Evolutionary conservation across 2,329 filamentous ascomycete species (phyloP).

Genomic region (Lasiodiplodia hormozganensis): DNA sequence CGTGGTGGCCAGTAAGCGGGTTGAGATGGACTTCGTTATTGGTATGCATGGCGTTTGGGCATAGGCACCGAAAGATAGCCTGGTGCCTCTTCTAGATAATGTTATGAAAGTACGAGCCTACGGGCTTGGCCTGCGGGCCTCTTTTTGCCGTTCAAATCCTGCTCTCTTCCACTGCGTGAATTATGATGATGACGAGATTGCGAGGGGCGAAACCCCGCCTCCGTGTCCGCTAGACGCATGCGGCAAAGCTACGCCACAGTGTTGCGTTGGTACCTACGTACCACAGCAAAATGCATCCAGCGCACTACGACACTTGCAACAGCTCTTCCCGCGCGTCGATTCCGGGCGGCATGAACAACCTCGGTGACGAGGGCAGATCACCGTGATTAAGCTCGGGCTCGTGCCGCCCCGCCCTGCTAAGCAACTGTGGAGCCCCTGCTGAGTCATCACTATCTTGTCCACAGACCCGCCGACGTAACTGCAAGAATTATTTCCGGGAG

Average conservation of each 20-base stretch:
- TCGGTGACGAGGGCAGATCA: slow-evolving; percentile 14
- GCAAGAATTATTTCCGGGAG: not conserved
- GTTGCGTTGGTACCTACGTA: not conserved
- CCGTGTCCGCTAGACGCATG: not conserved
- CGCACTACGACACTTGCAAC: not conserved
- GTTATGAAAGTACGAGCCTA: slow-evolving; percentile 18
- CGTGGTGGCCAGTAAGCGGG: slow-evolving; percentile 54
- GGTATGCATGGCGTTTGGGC: slow-evolving; percentile 25
- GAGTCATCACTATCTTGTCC: not conserved
- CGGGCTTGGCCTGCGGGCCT: slow-evolving; percentile 20
- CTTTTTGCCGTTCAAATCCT: slow-evolving; percentile 9
- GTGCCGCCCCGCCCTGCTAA: slow-evolving; percentile 15
- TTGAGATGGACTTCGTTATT: not conserved
- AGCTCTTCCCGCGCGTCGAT: not conserved
- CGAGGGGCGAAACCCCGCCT: not conserved
- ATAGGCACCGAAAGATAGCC: slow-evolving; percentile 8
- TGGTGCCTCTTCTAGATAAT: slow-evolving; percentile 21
- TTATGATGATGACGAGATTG: not conserved
- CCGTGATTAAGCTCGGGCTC: slow-evolving; percentile 15
- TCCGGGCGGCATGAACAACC: not conserved
- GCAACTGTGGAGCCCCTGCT: slow-evolving; percentile 9
- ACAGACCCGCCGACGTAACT: not conserved
- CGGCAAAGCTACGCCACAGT: not conserved
- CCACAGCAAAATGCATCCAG: not conserved
- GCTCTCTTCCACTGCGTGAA: not conserved